Evolutionary conservation across 306 rosid species (phyloP), one percentile per base, ranked within the genome.

Genomic region (Medicago lupulina): DNA sequence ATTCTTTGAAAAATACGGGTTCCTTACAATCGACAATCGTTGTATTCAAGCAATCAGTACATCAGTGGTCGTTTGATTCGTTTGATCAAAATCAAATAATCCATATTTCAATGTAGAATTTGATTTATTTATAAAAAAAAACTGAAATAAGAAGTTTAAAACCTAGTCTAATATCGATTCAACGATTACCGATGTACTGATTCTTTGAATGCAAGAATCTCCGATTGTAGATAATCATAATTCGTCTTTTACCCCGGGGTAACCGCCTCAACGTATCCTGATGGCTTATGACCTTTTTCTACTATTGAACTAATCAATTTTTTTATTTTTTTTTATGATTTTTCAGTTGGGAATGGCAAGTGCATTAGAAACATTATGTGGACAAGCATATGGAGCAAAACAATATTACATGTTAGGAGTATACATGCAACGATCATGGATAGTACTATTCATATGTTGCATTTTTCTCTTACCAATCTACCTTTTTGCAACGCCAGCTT

Each of bases 361-460:
- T 25, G 96, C 96, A 0, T 76, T 93, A 7, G 94, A 93, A 75
- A 93, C 96, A 0, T 86, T 91, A 0, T 93, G 97, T 2, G 97
- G 98, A 36, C 97, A 94, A 80, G 98, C 98, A 0, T 94, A 9
- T 43, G 98, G 98, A 5, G 97, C 96, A 0, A 88, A 90, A 82
- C 85, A 91, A 54, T 82, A 85, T 62, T 51, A 87, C 84, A 91
- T 91, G 96, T 71, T 93, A 67, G 98, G 98, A 0, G 78, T 91
- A 1, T 94, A 94, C 79, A 84, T 94, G 90, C 98, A 94, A 76
- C 86, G 98, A 1, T 91, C 94, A 0, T 91, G 98, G 98, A 86
- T 91, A 14, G 90, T 91, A 36, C 80, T 91, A 5, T 84, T 79
- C 47, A 2, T 82, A 1, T 89, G 94, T 12, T 87, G 93, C 12